Conservation (phyloP, 1,139 yeast genomes). For the Saccharomyces hybrid region DNA sequence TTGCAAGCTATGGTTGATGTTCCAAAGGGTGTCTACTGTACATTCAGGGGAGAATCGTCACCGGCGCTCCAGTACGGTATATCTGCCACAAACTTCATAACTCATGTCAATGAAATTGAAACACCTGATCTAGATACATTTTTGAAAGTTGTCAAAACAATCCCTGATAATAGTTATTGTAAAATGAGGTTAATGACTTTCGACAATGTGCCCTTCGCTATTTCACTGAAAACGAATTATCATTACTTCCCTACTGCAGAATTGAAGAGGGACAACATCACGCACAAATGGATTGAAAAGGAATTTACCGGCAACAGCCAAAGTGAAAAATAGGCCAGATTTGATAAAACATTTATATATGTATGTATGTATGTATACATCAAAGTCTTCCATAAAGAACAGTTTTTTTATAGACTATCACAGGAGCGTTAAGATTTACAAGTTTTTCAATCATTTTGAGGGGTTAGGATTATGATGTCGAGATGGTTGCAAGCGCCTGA, state of each 20-base stretch:
- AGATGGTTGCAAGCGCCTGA: background rate
- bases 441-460: background rate
- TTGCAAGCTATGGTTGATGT: constrained; percentile 66
- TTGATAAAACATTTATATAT: constrained; percentile 1
- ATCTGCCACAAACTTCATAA: constrained; percentile 71
- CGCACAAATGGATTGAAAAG: constrained; percentile 46
- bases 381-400: background rate
- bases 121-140: constrained; percentile 65
- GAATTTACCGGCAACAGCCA: constrained; percentile 26
- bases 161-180: constrained; percentile 74
- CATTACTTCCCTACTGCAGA: constrained; percentile 86
- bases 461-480: background rate
- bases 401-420: background rate
- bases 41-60: constrained; percentile 65
- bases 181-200: constrained; percentile 74
- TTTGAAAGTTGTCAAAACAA: constrained; percentile 50
- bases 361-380: background rate
- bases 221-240: constrained; percentile 77
- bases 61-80: constrained; percentile 84
- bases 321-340: constrained; percentile 6
- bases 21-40: constrained; percentile 79
- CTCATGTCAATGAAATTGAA: constrained; percentile 74
- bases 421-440: no score
- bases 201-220: constrained; percentile 79
- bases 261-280: constrained; percentile 39